Base-by-base conservation (phyloP, 495 filamentous ascomycete species). In the Podospora conica region DNA sequence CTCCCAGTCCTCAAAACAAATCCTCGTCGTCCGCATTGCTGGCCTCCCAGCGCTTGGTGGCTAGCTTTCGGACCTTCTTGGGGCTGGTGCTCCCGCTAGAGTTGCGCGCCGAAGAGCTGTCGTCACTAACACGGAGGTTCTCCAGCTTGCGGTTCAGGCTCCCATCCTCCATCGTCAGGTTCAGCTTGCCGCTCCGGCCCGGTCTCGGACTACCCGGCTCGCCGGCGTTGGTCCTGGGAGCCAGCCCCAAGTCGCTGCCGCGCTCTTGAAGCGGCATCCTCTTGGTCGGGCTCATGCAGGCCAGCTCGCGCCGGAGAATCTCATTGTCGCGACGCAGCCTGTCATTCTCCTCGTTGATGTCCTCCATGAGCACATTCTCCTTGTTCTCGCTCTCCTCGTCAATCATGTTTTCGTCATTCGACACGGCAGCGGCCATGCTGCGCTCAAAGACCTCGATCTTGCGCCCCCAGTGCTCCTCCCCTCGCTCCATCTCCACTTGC, bases 381-480 rank as follows among this genome's bases (percentile, higher is more conserved):
- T 83, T 83, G 61, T 86, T 80, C 53, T 83, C 80, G 21, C 78
- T 81, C 1, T 69, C 69, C 23, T 62, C 66, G 3, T 74, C 74
- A 31, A 58, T 54, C 10, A 56, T 64, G 29, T 56, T 63, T 22
- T 65, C 64, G 48, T 67, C 61, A 8, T 67, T 69, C 1, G 66
- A 61, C 53, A 58, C 61, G 40, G 73, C 76, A 1, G 63, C 67
- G 48, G 59, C 54, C 53, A 94, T 88, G 18, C 86, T 85, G 48
- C 88, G 82, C 58, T 89, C 87, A 58, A 96, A 80, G 23, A 97
- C 85, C 71, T 97, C 95, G 10, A 97, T 83, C 78, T 98, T 98
- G 68, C 85, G 84, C 74, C 97, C 93, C 65, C 96, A 82, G 77
- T 95, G 92, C 74, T 91, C 91, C 53, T 96, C 91, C n/a, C 78